These are phyloP conservation scores for Babesia sp. DNA, from an alignment of 169 alveolate species.

Conservation along the genomic window DNA sequence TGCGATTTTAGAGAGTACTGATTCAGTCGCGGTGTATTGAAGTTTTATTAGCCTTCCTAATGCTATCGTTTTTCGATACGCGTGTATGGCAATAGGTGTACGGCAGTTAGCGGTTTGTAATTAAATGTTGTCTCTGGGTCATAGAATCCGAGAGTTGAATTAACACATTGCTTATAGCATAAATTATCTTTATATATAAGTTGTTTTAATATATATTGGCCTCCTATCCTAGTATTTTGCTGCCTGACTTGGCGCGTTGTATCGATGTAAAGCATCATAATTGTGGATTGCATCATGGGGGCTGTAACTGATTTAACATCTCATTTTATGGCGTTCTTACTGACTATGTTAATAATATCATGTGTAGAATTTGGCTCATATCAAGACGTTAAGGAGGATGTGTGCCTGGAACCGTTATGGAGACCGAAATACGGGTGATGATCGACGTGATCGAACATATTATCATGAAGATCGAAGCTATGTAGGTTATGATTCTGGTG, in stretches of 20 bases:
- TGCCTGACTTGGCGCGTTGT: not conserved
- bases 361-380: not conserved
- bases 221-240: not conserved
- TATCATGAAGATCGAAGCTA: not conserved
- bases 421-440: not conserved
- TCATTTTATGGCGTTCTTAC: not conserved
- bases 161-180: too few species aligned
- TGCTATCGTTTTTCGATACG: too few species aligned
- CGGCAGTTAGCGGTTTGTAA: too few species aligned
- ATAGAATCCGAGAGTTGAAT: too few species aligned
- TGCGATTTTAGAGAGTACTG: too few species aligned
- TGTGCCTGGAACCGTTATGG: slow-evolving; percentile 17
- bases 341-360: not conserved
- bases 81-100: too few species aligned
- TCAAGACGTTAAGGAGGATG: not conserved
- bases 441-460: not conserved
- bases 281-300: not conserved
- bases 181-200: too few species aligned
- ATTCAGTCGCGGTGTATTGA: too few species aligned
- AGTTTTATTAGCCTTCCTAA: too few species aligned
- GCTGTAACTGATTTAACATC: not conserved
- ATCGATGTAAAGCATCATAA: too few species aligned
- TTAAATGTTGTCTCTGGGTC: too few species aligned
- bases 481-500: not conserved
- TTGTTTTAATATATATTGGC: too few species aligned